phyloP scores from a whole-genome alignment of 176 grass and related monocot species.

The Eragrostis nindensis region DNA sequence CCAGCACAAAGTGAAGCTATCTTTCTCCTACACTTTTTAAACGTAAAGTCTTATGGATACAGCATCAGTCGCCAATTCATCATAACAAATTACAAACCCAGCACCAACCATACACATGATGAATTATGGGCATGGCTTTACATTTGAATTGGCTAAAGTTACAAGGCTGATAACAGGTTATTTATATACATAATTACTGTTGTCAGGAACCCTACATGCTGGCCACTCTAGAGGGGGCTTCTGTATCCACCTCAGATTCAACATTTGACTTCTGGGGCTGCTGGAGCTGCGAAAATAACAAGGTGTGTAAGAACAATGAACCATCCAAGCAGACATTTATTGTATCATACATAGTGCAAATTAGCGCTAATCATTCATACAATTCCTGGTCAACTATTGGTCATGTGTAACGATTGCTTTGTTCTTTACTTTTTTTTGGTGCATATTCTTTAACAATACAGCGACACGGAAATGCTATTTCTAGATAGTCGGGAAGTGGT shows the following conservation, averaged over 20 bases:
- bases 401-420: not conserved
- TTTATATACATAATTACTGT: constrained; percentile 58
- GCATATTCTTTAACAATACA: not conserved
- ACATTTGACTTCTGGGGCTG: not conserved
- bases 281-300: constrained; percentile 36
- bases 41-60: not conserved
- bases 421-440: not conserved
- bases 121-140: constrained; percentile 44
- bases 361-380: not conserved
- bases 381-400: not conserved
- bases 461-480: not conserved
- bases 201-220: constrained; percentile 54
- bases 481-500: not conserved
- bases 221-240: constrained; percentile 55
- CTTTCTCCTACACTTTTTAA: not conserved
- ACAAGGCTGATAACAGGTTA: constrained; percentile 35
- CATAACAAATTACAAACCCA: constrained; percentile 29
- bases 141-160: constrained; percentile 54
- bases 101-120: constrained; percentile 34
- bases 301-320: not conserved
- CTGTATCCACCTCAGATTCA: constrained; percentile 53
- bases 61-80: not conserved
- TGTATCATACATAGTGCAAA: not conserved
- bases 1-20: not conserved
- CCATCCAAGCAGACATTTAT: not conserved